Evolutionary conservation across 306 rosid genomes (phyloP).

Genomic region (Cucumis cinereus): DNA sequence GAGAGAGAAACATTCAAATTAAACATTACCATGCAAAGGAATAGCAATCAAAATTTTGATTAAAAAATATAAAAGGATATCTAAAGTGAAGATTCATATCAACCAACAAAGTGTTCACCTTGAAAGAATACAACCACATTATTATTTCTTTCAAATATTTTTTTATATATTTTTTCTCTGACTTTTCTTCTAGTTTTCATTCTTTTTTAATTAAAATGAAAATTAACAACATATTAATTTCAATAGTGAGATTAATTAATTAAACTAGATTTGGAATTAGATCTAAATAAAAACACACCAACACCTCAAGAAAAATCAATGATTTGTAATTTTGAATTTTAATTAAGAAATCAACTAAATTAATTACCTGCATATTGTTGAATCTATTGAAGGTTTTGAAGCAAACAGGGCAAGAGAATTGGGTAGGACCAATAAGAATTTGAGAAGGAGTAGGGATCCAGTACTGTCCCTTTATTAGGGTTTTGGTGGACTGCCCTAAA

Average conservation of each 20-base stretch:
- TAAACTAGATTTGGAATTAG: background rate
- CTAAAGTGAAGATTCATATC: constrained; percentile 9
- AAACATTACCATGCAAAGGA: constrained; percentile 5
- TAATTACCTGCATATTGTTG: constrained; percentile 95
- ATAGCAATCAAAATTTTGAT: background rate
- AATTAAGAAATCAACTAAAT: background rate
- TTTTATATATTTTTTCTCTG: background rate
- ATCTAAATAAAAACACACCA: background rate
- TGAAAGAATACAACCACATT: constrained; percentile 1
- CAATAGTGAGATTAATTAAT: background rate
- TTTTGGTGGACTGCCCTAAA: constrained; percentile 31
- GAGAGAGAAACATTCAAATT: constrained; percentile 4
- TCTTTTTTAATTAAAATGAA: background rate
- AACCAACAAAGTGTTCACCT: background rate
- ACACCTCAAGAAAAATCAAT: background rate
- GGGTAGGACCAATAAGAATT: constrained; percentile 97
- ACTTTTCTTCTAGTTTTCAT: background rate
- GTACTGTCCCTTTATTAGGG: constrained; percentile 80
- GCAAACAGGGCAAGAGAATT: constrained; percentile 97
- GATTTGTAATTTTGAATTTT: background rate
- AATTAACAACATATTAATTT: background rate
- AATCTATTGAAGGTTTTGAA: constrained; percentile 94
- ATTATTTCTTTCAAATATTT: background rate
- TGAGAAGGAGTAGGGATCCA: constrained; percentile 99
- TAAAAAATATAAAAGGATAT: background rate